Evolutionary conservation across 805 yeast genomes (phyloP).

Genomic region (Candida arabinofermentans): DNA sequence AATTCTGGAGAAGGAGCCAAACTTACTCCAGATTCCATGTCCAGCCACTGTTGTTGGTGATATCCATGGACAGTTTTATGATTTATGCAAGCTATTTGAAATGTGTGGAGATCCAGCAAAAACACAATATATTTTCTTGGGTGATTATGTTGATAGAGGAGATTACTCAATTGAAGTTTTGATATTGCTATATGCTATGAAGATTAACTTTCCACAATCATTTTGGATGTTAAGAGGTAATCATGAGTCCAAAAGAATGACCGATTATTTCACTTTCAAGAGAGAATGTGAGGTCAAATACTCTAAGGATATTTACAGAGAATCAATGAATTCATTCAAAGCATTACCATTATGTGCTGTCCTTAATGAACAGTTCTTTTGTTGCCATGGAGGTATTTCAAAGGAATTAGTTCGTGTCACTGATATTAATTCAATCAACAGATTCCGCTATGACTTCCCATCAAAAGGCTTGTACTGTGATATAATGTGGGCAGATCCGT

Average conservation of each 20-base stretch:
- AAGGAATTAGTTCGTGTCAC: constrained; percentile 71
- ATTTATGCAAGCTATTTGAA: constrained; percentile 82
- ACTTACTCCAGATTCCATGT: constrained; percentile 73
- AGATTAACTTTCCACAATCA: constrained; percentile 67
- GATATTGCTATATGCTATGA: constrained; percentile 71
- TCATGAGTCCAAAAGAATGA: constrained; percentile 90
- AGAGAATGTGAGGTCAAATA: constrained; percentile 88
- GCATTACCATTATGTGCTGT: constrained; percentile 87
- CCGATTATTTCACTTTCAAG: constrained; percentile 91
- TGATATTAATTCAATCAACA: constrained; percentile 63
- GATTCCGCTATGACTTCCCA: constrained; percentile 84
- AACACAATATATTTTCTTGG: constrained; percentile 79
- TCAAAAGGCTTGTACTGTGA: constrained; percentile 92
- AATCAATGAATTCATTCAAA: constrained; percentile 73
- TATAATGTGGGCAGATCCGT: constrained; percentile 92
- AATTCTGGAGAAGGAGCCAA: constrained; percentile 67
- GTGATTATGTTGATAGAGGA: constrained; percentile 96
- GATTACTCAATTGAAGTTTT: constrained; percentile 84
- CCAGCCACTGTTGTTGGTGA: constrained; percentile 97
- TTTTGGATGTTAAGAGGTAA: constrained; percentile 88
- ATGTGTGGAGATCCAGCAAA: constrained; percentile 83
- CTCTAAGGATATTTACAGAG: constrained; percentile 58
- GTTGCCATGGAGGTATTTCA: constrained; percentile 94
- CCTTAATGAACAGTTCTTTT: constrained; percentile 88
- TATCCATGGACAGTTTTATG: constrained; percentile 94